Base-by-base conservation (phyloP, 1,139 yeast species). In the Suhomyces guaymorum region DNA sequence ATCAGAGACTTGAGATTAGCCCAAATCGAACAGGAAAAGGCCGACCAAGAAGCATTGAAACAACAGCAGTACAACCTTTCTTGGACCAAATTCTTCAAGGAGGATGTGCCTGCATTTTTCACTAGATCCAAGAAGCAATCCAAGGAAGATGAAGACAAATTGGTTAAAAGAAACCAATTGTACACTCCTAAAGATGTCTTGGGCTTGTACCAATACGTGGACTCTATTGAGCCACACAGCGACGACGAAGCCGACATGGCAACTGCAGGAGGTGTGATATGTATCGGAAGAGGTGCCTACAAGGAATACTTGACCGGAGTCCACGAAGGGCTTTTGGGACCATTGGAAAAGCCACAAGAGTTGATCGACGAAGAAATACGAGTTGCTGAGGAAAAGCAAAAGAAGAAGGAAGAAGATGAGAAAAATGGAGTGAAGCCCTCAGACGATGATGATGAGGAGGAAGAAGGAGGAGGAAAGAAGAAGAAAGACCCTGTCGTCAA, bases 311-410 rank as follows among this genome's bases (percentile, higher is more conserved):
- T 94, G 38, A 75, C 78, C 33, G 99, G 98, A 6, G 59, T 94
- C 7, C 97, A 92, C 52, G 98, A 94, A 62, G 99, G 98, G 7
- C 72, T 94, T 55, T 63, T 94, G 33, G 98, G 98, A 0, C 97
- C 97, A 2, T 65, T 90, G 41, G 89, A 82, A 18, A 73, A 73
- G 38, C 94, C 95, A 2, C 59, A 55, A 34, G 54, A 42, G 30
- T 43, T 51, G 17, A 38, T 49, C 16, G 64, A 58, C 17, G 66
- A 59, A 15, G 71, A 63, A 15, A 59, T 55, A 7, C 55, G 55
- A 24, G 37, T 41, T 2, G 54, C 37, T 11, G 49, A 48, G 19
- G 59, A 47, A 22, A 48, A 49, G 32, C 36, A 40, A 24, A 39
- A 44, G 35, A 45, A 46, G 20, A 36, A 29, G 16, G 44, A 42